Evolutionary conservation across 2,329 filamentous ascomycete genomes (phyloP), one percentile per base, ranked within the genome.

Genomic region (Phaeosphaeria sp.): DNA sequence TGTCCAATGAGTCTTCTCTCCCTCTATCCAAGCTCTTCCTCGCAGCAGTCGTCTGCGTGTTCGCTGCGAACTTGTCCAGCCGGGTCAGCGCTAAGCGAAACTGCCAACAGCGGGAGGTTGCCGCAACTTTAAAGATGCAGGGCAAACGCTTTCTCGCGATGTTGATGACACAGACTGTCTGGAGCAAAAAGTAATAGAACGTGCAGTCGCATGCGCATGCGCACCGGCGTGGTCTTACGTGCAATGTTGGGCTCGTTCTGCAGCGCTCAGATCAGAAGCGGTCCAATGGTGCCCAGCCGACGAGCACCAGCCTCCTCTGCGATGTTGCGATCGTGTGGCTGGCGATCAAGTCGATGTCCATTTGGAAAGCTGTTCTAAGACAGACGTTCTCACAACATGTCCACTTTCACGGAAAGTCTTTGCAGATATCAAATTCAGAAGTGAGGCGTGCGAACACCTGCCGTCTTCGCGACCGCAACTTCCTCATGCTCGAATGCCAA

Each of bases 171-270:
- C 52, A 54, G 6, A n/a, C 30, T 8, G 17, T 36, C 13, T 25
- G 11, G 17, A 36, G 24, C 27, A 46, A 43, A 33, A 43, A 42
- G 17, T 36, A 49, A 63, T 50, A 51, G 45, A 49, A 42, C 49
- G 57, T 58, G 45, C 48, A 51, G 49, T 47, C 25, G 54, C 57
- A 55, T 44, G 54, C 43, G 54, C 57, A 39, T 33, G 62, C 66
- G 66, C 61, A 64, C 57, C 53, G 47, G 49, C 59, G 61, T 63
- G 51, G 56, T 60, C 59, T 68, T 68, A 66, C 57, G 54, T 60
- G 63, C 59, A 66, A 65, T 64, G 66, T 69, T 70, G 67, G 66
- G 67, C 67, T 63, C 59, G 63, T 54, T 56, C 56, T 60, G 58
- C 49, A 50, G 57, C 30, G 30, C 30, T 36, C 30, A 36, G 30